phyloP scores from a whole-genome alignment of 2,329 filamentous ascomycete species.

The Xylaria sp. region DNA sequence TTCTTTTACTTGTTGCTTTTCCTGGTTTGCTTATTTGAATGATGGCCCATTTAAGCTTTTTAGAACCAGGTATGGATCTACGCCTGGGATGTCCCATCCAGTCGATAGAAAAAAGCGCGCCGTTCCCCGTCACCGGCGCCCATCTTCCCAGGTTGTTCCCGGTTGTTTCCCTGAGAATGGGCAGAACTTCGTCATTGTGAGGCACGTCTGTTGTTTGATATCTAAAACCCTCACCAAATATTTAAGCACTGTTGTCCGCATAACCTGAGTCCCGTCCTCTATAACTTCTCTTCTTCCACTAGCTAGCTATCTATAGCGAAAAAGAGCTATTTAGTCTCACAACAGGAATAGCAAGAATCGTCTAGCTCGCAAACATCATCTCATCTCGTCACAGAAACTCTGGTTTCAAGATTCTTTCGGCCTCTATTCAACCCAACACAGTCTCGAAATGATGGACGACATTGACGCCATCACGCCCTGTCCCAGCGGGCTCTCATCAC shows the following conservation, averaged over 20 bases:
- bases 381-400: background rate
- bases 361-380: background rate
- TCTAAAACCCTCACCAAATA: background rate
- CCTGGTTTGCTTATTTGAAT: constrained; percentile 2
- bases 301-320: background rate
- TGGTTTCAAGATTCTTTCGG: background rate
- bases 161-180: background rate
- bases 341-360: background rate
- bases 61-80: constrained; percentile 5
- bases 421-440: background rate
- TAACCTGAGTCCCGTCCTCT: background rate
- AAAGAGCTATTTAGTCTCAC: background rate
- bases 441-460: constrained; percentile 41
- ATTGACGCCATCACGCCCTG: constrained; percentile 51
- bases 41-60: constrained; percentile 11
- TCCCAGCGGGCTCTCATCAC: constrained; percentile 35
- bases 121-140: constrained; percentile 7
- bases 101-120: constrained; percentile 20
- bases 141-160: constrained; percentile 10
- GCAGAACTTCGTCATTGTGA: constrained; percentile 8
- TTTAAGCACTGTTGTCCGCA: background rate
- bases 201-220: background rate
- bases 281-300: background rate
- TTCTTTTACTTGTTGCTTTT: background rate
- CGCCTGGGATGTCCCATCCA: constrained; percentile 12